Conservation (phyloP, 1,284 basidiomycete species). For the Uromyces viciae-fabae region DNA sequence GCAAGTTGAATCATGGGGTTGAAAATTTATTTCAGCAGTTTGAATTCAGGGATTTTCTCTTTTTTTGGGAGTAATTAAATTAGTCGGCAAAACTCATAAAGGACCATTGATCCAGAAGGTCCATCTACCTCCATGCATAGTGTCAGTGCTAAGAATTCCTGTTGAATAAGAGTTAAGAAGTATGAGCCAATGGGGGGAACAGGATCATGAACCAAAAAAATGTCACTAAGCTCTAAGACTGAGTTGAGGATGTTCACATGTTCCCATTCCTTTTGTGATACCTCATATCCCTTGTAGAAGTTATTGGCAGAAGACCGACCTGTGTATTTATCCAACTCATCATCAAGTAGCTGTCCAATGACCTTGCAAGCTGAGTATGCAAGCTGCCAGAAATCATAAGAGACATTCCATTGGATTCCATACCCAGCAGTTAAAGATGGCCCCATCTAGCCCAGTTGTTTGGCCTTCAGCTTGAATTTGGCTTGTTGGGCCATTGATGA, state of each 20-base stretch:
- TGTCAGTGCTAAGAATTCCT: constrained; percentile 1
- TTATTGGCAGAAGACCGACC: neutral
- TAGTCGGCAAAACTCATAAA: neutral
- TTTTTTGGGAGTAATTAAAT: neutral
- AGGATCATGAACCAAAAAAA: neutral
- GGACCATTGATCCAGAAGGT: neutral
- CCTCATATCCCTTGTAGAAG: neutral
- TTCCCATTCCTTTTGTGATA: neutral
- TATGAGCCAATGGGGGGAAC: neutral
- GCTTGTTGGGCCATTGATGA: neutral
- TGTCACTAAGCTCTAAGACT: neutral
- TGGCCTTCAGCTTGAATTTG: neutral
- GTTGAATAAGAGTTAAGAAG: neutral
- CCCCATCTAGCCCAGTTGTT: neutral
- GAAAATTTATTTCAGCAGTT: neutral
- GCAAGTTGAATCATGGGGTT: neutral
- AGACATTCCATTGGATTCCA: neutral
- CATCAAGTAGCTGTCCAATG: neutral
- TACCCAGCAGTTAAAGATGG: neutral
- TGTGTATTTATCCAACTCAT: neutral
- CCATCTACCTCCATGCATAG: constrained; percentile 1
- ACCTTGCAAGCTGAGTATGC: neutral
- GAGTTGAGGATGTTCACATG: neutral
- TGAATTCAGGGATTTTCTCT: neutral
- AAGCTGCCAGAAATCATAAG: neutral